phyloP scores from a whole-genome alignment of 441 rosid species.

The Theobroma grandiflorum region DNA sequence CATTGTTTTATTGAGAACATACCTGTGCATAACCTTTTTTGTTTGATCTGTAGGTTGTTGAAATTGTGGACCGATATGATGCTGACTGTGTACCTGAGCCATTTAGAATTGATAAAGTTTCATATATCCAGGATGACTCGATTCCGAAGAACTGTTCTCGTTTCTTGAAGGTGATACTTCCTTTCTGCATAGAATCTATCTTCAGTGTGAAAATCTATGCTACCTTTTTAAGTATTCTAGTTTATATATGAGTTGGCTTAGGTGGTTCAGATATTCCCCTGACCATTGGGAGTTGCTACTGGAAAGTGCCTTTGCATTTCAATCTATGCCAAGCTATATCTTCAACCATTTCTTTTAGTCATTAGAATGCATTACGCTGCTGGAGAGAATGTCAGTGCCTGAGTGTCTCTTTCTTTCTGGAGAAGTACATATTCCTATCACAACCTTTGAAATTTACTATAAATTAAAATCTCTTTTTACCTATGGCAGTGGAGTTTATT shows the following conservation, averaged over 20 bases:
- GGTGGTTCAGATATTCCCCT: neutral
- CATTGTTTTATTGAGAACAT: neutral
- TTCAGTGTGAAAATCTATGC: slow-evolving; percentile 9
- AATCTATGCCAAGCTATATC: slow-evolving; percentile 9
- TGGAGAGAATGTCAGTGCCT: neutral
- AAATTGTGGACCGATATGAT: slow-evolving; percentile 79
- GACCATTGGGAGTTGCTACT: neutral
- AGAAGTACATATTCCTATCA: neutral
- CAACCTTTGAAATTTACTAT: slow-evolving; percentile 2
- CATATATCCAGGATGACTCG: slow-evolving; percentile 66
- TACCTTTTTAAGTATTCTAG: neutral
- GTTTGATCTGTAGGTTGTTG: slow-evolving; percentile 65
- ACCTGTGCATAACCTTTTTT: neutral
- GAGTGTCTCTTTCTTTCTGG: neutral
- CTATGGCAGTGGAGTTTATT: neutral
- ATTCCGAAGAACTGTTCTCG: slow-evolving; percentile 76
- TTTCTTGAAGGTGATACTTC: slow-evolving; percentile 59
- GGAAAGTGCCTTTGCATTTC: neutral
- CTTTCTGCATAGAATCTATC: slow-evolving; percentile 20
- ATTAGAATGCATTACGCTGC: neutral
- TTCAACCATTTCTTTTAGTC: neutral
- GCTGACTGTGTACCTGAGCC: slow-evolving; percentile 72
- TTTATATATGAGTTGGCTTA: neutral
- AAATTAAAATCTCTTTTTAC: neutral
- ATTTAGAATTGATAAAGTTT: slow-evolving; percentile 58